Percentiles rank a stretch among this genome's conserved stretches.
phyloP scores from a whole-genome alignment of 2,329 filamentous ascomycete genomes.

The Ophiocordyceps unilateralis region DNA sequence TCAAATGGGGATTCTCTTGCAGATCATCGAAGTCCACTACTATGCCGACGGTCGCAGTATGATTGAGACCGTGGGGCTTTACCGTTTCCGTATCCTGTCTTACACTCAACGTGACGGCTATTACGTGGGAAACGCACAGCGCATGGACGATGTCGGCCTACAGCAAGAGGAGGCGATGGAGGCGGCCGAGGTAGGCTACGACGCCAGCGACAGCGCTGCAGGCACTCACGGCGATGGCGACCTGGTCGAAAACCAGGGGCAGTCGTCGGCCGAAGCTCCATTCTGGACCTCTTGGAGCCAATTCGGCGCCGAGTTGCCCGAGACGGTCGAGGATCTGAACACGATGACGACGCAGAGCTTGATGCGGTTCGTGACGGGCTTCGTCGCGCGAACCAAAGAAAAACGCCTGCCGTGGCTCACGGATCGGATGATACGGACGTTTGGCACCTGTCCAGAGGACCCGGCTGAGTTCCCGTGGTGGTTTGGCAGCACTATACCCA shows the following conservation, averaged over 20 bases:
- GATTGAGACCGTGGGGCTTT: slow-evolving; percentile 60
- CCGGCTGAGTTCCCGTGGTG: slow-evolving; percentile 73
- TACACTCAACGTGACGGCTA: slow-evolving; percentile 60
- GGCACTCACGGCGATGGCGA: too few species aligned
- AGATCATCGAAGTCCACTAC: slow-evolving; percentile 56
- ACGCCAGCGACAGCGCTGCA: background rate
- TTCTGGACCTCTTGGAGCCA: background rate
- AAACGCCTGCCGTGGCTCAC: slow-evolving; percentile 61
- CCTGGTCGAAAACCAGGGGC: too few species aligned
- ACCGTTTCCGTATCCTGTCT: slow-evolving; percentile 55
- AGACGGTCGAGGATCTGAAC: slow-evolving; percentile 6
- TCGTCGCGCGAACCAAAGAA: slow-evolving; percentile 50
- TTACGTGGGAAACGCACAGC: slow-evolving; percentile 55
- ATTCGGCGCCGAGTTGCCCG: background rate
- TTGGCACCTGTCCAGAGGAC: slow-evolving; percentile 62
- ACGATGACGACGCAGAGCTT: slow-evolving; percentile 53
- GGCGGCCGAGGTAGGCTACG: slow-evolving; percentile 34
- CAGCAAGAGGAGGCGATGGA: slow-evolving; percentile 67
- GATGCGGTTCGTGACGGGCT: slow-evolving; percentile 46
- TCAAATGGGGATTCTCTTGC: slow-evolving; percentile 61
- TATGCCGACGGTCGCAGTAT: slow-evolving; percentile 68
- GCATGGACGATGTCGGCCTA: slow-evolving; percentile 65
- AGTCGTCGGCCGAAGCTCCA: background rate
- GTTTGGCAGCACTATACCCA: slow-evolving; percentile 69
- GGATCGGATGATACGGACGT: slow-evolving; percentile 52